Evolutionary conservation across 176 grass and related monocot genomes (phyloP), one percentile per base, ranked within the genome.

Genomic region (Eleusine indica): DNA sequence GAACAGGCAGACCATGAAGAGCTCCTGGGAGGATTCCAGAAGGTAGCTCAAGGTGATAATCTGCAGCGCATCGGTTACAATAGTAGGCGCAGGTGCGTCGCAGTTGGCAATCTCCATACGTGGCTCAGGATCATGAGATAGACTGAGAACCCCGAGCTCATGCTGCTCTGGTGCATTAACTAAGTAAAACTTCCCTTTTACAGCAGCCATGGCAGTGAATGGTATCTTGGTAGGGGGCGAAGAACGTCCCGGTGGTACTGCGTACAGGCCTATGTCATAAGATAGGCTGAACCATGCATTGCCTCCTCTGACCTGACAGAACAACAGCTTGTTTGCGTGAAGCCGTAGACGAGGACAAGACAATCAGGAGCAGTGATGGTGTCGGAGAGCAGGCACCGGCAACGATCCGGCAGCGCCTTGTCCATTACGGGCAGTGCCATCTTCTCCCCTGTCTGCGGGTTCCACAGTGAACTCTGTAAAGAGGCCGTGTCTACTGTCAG

Each of bases 1-100:
- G 22, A 80, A 38, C 9, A 80, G 29, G 77, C 62, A 37, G 63
- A 80, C 63, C 43, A 80, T 44, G 43, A 68, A 80, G 43, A 80
- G 77, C 64, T 53, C 17, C 1, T 1, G 2, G 6, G 9, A n/a
- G 5, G 63, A 80, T 52, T 79, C 63, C 5, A 80, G 18, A 3
- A 80, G 63, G 46, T 53, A 80, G 0, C 0, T 0, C 18, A 3
- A 7, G 17, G 30, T 68, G 46, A 6, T 29, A 0, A 1, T 3
- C 12, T 8, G n/a, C 13, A 3, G 39, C 2, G 39, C 57, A 1
- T 39, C 29, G 4, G 3, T 16, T 1, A 0, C 5, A 29, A 25
- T 11, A 2, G 4, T 15, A 17, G 77, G 77, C 64, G 53, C 3
- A 13, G 46, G 4, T 3, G 64, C 77, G 0, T 16, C 3, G 5